phyloP scores from a whole-genome alignment of 2,329 filamentous ascomycete genomes.

The Myrmaecium sp. region DNA sequence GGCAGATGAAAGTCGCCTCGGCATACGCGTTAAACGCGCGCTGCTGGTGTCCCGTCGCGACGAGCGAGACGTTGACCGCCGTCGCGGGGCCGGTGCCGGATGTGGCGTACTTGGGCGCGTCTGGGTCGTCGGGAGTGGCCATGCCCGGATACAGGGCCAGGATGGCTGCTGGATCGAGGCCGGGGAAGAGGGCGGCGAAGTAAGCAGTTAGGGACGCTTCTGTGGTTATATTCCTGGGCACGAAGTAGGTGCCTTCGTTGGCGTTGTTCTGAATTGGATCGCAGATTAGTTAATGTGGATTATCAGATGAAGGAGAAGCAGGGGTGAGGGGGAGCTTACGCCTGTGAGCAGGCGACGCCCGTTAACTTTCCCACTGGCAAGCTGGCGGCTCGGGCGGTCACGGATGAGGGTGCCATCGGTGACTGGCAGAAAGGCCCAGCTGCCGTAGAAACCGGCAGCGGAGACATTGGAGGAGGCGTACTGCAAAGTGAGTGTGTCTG shows the following conservation, averaged over 20 bases:
- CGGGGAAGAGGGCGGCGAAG: slow-evolving; percentile 27
- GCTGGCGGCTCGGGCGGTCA: slow-evolving; percentile 20
- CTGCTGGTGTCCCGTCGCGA: slow-evolving; percentile 38
- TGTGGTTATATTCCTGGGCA: slow-evolving; percentile 27
- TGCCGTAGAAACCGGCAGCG: slow-evolving; percentile 19
- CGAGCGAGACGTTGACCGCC: slow-evolving; percentile 32
- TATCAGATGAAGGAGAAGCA: not conserved
- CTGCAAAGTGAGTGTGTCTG: slow-evolving; percentile 20
- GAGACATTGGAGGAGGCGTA: slow-evolving; percentile 20
- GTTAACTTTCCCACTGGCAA: slow-evolving; percentile 20
- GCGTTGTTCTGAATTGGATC: slow-evolving; percentile 24
- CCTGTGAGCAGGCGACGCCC: slow-evolving; percentile 20
- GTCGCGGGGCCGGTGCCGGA: slow-evolving; percentile 20
- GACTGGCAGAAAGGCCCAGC: slow-evolving; percentile 28
- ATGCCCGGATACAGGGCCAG: slow-evolving; percentile 20
- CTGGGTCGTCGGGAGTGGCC: slow-evolving; percentile 10
- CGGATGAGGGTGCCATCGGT: slow-evolving; percentile 25
- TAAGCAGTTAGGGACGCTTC: slow-evolving; percentile 23
- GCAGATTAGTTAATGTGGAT: not conserved
- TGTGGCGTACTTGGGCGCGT: slow-evolving; percentile 14
- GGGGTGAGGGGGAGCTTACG: slow-evolving; percentile 3
- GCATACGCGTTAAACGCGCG: slow-evolving; percentile 35
- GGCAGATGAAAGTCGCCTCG: slow-evolving; percentile 39
- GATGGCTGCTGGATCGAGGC: slow-evolving; percentile 22
- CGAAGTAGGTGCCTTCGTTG: slow-evolving; percentile 33